Conservation (phyloP, 306 rosid species). For the Abrus precatorius region DNA sequence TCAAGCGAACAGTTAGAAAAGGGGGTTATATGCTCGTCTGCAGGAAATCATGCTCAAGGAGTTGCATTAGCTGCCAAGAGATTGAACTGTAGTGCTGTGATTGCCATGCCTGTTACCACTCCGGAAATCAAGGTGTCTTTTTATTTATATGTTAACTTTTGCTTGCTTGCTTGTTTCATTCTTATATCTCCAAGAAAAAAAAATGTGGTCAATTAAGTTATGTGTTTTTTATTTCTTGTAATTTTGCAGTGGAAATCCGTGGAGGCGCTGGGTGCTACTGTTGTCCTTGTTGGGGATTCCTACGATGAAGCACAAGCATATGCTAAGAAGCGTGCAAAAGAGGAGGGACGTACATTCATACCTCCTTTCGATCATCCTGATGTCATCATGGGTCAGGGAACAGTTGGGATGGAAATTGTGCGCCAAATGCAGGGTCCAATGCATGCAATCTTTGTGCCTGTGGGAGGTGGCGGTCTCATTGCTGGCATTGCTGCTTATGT, state of each 20-base stretch:
- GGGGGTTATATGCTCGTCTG: constrained; percentile 97
- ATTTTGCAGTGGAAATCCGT: constrained; percentile 85
- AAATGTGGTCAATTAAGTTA: constrained; percentile 18
- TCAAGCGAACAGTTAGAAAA: constrained; percentile 67
- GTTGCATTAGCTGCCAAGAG: constrained; percentile 91
- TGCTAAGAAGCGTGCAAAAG: constrained; percentile 77
- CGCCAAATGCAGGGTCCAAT: constrained; percentile 74
- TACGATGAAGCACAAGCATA: constrained; percentile 94
- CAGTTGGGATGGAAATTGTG: constrained; percentile 92
- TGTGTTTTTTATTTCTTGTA: constrained; percentile 16
- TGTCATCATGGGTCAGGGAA: constrained; percentile 95
- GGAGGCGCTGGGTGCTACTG: constrained; percentile 83
- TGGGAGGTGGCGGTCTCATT: constrained; percentile 97
- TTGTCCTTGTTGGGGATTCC: constrained; percentile 89
- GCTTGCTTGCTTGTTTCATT: constrained; percentile 12
- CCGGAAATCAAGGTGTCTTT: constrained; percentile 87
- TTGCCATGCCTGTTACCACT: constrained; percentile 91
- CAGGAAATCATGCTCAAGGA: constrained; percentile 99
- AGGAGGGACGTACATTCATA: constrained; percentile 78
- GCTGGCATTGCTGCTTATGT: constrained; percentile 98
- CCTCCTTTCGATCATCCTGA: constrained; percentile 99
- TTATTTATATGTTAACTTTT: neutral
- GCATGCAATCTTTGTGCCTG: constrained; percentile 94
- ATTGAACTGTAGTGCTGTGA: constrained; percentile 78
- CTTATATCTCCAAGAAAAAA: neutral